Conservation (phyloP, 495 filamentous ascomycete genomes). For the Corynascus novoguineensis region DNA sequence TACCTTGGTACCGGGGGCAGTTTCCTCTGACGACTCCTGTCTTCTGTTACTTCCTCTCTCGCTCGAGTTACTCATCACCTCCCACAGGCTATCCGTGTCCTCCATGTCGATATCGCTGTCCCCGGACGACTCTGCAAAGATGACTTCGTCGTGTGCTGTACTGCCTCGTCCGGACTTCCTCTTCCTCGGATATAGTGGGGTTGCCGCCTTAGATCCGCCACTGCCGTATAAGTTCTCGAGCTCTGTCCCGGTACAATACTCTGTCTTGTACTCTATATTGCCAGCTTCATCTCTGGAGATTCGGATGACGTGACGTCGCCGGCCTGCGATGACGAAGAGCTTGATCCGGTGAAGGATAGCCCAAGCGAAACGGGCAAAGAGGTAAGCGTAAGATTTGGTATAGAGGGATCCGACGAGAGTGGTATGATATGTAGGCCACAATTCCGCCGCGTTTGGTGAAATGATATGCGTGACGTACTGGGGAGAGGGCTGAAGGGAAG, state of each 20-base stretch:
- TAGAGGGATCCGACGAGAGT: neutral
- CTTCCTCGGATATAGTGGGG: neutral
- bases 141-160: neutral
- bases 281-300: neutral
- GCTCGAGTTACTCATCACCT: neutral
- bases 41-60: neutral
- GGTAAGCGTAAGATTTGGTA: neutral
- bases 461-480: neutral
- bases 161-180: neutral
- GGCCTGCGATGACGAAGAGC: neutral
- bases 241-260: neutral
- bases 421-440: neutral
- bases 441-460: neutral
- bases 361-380: conserved; percentile 1
- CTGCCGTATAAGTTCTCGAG: neutral
- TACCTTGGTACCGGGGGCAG: conserved; percentile 1
- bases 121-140: neutral
- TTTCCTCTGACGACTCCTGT: conserved; percentile 1
- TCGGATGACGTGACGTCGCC: neutral
- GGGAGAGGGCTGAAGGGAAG: neutral
- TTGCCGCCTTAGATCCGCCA: neutral
- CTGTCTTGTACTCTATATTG: neutral
- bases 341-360: neutral
- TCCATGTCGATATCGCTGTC: neutral
- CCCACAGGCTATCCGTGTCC: neutral